Base-by-base conservation (phyloP, 73 alveolate species). In the Paramecium sonneborni region DNA sequence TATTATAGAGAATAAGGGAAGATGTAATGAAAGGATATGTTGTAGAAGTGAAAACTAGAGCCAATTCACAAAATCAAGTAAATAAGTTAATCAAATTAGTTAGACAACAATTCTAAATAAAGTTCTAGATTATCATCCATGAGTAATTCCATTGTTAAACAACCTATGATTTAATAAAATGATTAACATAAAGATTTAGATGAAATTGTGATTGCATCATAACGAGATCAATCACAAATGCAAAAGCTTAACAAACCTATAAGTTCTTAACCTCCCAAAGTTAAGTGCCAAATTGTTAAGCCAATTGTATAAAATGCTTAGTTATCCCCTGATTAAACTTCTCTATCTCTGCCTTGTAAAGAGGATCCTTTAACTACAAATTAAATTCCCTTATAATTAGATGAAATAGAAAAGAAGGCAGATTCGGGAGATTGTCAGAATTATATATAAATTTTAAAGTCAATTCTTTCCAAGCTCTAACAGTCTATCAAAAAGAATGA, bases 31-130 rank as follows among this genome's bases (percentile, higher is more conserved):
- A 72, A 41, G 86, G 86, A n/a, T 38, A 72, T 35, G 20, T 72
- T 37, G 57, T 72, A 0, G 86, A 72, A 18, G 57, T 72, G 62
- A 72, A 72, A 72, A 72, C 86, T 21, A 72, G 55, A 72, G 86
- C 84, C 26, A 62, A 62, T 32, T 14, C 84, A 5, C 11, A 20
- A 2, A 72, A 72, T 23, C 21, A 35, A 72, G 86, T 72, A 38
- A 72, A 38, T 3, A 62, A 62, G 24, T 62, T 62, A 15, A 2
- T 72, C 86, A 72, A 72, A 72, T 72, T 72, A 72, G 86, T 28
- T 72, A 72, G 86, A 72, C 18, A 72, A 38, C 86, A 72, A 72
- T n/a, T 72, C 86, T 28, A 72, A 72, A 9, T 9, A 72, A 72
- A 72, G 86, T 72, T 72, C 86, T 35, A 35, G 55, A 32, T 15